Conservation (phyloP, 345 rosid species). For the Acer yangbiense region DNA sequence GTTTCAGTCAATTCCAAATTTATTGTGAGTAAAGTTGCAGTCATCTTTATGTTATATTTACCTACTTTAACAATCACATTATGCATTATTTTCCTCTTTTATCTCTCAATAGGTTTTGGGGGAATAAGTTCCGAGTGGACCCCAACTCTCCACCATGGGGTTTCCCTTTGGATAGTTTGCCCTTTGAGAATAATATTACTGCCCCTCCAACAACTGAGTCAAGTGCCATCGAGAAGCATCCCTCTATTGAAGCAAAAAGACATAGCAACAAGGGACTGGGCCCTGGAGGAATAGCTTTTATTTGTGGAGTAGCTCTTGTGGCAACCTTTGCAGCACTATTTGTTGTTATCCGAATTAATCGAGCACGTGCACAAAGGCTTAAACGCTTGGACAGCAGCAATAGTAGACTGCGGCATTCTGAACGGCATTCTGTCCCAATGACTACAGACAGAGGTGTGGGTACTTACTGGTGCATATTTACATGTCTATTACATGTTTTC, state of each 20-base stretch:
- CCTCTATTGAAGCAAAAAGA: slow-evolving; percentile 33
- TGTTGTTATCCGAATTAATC: slow-evolving; percentile 42
- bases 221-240: slow-evolving; percentile 70
- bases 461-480: slow-evolving; percentile 10
- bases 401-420: slow-evolving; percentile 39
- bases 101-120: slow-evolving; percentile 65
- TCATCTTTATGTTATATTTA: slow-evolving; percentile 7
- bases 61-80: background rate
- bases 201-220: slow-evolving; percentile 66
- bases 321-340: slow-evolving; percentile 59
- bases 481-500: background rate
- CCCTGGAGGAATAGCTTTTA: slow-evolving; percentile 55
- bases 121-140: slow-evolving; percentile 62
- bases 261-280: slow-evolving; percentile 56
- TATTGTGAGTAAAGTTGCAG: slow-evolving; percentile 54
- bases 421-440: slow-evolving; percentile 43
- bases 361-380: slow-evolving; percentile 37
- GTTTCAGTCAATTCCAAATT: slow-evolving; percentile 77
- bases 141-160: slow-evolving; percentile 73
- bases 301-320: slow-evolving; percentile 61
- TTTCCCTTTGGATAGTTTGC: slow-evolving; percentile 56
- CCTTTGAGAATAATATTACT: slow-evolving; percentile 48
- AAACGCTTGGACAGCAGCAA: slow-evolving; percentile 38
- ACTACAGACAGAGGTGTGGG: slow-evolving; percentile 53
- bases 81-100: slow-evolving; percentile 15